phyloP scores from a whole-genome alignment of 768 basidiomycete genomes.

The Podaxis sp. region DNA sequence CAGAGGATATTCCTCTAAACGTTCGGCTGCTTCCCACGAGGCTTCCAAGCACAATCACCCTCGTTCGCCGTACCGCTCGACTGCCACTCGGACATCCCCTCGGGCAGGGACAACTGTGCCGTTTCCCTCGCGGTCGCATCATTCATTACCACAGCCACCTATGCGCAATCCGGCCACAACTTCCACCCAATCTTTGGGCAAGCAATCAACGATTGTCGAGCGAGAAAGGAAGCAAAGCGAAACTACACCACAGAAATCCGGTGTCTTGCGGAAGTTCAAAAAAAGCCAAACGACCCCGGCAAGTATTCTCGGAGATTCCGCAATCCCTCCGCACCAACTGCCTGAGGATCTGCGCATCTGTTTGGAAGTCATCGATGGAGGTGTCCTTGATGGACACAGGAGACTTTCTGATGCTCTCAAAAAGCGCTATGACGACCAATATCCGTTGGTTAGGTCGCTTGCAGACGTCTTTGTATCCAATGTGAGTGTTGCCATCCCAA shows the following conservation, averaged over 20 bases:
- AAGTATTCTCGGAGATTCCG: slow-evolving; percentile 42
- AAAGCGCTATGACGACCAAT: slow-evolving; percentile 94
- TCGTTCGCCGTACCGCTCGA: slow-evolving; percentile 72
- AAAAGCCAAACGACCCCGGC: slow-evolving; percentile 59
- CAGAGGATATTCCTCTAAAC: slow-evolving; percentile 48
- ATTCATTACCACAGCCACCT: slow-evolving; percentile 64
- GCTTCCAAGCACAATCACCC: slow-evolving; percentile 65
- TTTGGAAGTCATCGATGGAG: slow-evolving; percentile 81
- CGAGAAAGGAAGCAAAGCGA: slow-evolving; percentile 51
- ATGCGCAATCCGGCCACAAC: slow-evolving; percentile 54
- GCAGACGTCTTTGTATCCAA: slow-evolving; percentile 96
- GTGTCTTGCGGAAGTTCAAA: slow-evolving; percentile 68
- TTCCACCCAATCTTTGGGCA: slow-evolving; percentile 76
- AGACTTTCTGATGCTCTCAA: slow-evolving; percentile 80
- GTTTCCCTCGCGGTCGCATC: slow-evolving; percentile 79
- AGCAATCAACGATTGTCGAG: slow-evolving; percentile 56
- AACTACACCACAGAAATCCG: slow-evolving; percentile 31
- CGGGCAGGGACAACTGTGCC: slow-evolving; percentile 53
- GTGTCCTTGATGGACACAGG: slow-evolving; percentile 88
- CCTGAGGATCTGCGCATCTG: slow-evolving; percentile 88
- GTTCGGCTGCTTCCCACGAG: slow-evolving; percentile 34
- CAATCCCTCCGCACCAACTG: slow-evolving; percentile 73
- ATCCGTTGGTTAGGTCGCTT: slow-evolving; percentile 86
- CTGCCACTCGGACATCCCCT: slow-evolving; percentile 40
- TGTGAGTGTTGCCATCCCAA: slow-evolving; percentile 47